phyloP scores from a whole-genome alignment of 441 rosid genomes.

The Corymbia calophylla region DNA sequence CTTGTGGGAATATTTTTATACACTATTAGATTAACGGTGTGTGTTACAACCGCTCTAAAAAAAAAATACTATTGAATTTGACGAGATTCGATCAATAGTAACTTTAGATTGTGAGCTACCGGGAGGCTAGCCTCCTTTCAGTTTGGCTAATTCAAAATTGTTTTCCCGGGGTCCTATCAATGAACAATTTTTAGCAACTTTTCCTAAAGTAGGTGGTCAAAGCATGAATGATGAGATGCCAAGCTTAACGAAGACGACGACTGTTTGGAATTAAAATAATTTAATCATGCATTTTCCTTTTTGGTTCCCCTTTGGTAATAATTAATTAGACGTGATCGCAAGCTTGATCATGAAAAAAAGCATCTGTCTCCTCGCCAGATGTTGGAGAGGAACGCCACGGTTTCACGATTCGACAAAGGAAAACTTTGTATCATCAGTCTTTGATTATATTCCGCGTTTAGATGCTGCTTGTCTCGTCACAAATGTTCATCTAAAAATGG shows the following conservation, averaged over 20 bases:
- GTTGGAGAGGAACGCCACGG: not conserved
- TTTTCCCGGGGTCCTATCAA: not conserved
- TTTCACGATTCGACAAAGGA: not conserved
- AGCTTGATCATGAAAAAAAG: not conserved
- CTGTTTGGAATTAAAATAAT: not conserved
- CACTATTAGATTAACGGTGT: not conserved
- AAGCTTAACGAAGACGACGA: not conserved
- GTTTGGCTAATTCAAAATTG: not conserved
- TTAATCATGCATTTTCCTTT: not conserved
- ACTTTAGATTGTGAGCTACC: not conserved
- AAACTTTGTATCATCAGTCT: not conserved
- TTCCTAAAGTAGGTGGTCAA: not conserved
- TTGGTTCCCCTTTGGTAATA: not conserved
- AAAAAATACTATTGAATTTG: not conserved
- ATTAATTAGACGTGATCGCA: not conserved
- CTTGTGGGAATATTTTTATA: not conserved
- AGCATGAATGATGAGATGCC: not conserved
- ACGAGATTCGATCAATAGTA: not conserved
- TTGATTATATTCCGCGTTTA: not conserved
- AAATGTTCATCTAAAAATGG: not conserved
- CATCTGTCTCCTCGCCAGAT: not conserved
- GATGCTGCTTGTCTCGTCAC: not conserved
- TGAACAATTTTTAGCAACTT: not conserved
- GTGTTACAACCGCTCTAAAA: not conserved
- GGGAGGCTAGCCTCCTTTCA: not conserved